phyloP scores from a whole-genome alignment of 495 filamentous ascomycete species.

The Penicillium simplicissimum region DNA sequence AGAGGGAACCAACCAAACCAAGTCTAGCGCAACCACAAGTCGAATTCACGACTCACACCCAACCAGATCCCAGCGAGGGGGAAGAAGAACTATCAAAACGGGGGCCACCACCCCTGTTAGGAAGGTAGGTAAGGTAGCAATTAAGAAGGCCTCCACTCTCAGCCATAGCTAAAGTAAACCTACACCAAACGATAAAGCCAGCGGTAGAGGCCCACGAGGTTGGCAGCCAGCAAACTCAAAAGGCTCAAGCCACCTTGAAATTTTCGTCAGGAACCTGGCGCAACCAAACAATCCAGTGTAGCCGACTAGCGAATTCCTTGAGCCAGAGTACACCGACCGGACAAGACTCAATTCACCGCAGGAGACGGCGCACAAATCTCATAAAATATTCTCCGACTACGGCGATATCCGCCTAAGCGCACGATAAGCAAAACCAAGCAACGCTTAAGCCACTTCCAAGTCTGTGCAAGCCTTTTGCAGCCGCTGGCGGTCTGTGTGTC shows the following conservation, averaged over 20 bases:
- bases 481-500: conserved; percentile 9
- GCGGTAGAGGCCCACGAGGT: not conserved
- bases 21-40: not conserved
- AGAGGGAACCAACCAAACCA: not conserved
- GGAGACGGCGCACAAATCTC: not conserved
- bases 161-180: conserved; percentile 4
- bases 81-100: not conserved
- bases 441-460: conserved; percentile 8
- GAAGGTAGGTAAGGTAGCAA: not conserved
- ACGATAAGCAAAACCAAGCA: conserved; percentile 8
- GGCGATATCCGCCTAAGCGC: not conserved
- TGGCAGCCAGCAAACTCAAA: not conserved
- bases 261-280: not conserved
- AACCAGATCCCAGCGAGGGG: not conserved
- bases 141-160: not conserved
- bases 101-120: not conserved
- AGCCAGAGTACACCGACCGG: too few species aligned
- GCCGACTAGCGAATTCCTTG: too few species aligned
- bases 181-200: not conserved
- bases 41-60: not conserved
- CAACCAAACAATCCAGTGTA: not conserved
- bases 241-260: not conserved
- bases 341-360: not conserved
- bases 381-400: not conserved
- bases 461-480: conserved; percentile 3